A percentile compares a stretch with the other conserved stretches of the same genome.
Conservation (phyloP, 331 rosid genomes). For the Acacia pycnantha region DNA sequence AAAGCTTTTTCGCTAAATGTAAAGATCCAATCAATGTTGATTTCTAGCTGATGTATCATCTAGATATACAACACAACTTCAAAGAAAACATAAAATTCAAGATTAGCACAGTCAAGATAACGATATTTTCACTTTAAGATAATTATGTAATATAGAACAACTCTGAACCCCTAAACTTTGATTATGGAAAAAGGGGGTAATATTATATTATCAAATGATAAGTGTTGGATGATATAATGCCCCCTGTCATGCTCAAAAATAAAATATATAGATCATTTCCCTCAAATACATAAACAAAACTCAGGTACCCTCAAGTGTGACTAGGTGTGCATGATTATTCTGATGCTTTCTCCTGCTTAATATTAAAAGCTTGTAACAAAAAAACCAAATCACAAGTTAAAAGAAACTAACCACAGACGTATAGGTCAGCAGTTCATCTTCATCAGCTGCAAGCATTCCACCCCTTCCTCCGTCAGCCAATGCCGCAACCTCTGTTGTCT, state of each 20-base stretch:
- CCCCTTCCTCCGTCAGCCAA: constrained; percentile 53
- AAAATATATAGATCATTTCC: background rate
- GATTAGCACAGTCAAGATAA: background rate
- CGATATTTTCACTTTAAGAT: background rate
- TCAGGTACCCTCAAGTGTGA: constrained; percentile 1
- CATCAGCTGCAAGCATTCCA: constrained; percentile 55
- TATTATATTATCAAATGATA: background rate
- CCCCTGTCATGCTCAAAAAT: background rate
- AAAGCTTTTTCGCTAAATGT: background rate
- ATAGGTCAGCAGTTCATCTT: constrained; percentile 35
- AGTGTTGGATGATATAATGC: background rate
- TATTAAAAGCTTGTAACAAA: background rate
- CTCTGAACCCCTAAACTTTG: background rate
- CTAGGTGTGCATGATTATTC: background rate
- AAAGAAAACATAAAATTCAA: background rate
- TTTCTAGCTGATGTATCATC: background rate
- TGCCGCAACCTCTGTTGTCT: constrained; percentile 41
- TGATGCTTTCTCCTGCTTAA: constrained; percentile 10
- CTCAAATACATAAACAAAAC: background rate
- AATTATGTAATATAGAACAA: background rate
- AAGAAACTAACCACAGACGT: constrained; percentile 61
- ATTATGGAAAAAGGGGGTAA: background rate
- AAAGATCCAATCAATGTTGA: background rate
- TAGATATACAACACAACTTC: background rate
- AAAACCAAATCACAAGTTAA: constrained; percentile 17